phyloP scores from a whole-genome alignment of 495 filamentous ascomycete species.

The Pyronema domesticum region DNA sequence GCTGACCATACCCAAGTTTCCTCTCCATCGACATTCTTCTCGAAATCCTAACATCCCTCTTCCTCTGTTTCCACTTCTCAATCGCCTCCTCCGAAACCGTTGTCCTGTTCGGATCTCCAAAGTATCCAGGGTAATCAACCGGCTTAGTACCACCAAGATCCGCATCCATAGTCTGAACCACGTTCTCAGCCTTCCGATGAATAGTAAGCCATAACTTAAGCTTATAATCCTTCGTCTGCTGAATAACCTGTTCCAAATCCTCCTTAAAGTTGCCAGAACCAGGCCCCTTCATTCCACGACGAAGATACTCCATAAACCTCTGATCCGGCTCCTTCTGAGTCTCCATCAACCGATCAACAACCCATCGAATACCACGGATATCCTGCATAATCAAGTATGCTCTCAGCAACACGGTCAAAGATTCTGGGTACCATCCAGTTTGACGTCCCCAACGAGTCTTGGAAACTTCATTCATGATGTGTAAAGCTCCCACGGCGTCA shows the following conservation, averaged over 20 bases:
- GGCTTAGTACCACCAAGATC: not conserved
- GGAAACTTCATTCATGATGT: slow-evolving; percentile 15
- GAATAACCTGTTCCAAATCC: not conserved
- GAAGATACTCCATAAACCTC: slow-evolving; percentile 12
- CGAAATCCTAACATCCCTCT: no score
- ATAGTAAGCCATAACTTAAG: not conserved
- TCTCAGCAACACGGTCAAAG: slow-evolving; percentile 14
- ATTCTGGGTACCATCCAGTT: slow-evolving; percentile 13
- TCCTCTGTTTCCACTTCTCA: no score
- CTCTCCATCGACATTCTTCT: no score
- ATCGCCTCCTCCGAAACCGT: no score
- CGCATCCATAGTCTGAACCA: not conserved
- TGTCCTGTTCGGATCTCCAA: no score
- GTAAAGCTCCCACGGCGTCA: slow-evolving; percentile 13
- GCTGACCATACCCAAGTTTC: no score
- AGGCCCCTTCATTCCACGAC: slow-evolving; percentile 7
- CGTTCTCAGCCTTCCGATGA: not conserved
- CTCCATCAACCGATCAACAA: slow-evolving; percentile 12
- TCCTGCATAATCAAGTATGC: slow-evolving; percentile 18
- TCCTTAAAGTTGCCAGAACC: not conserved
- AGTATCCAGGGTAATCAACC: not conserved
- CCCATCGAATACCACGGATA: slow-evolving; percentile 13
- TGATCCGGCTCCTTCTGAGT: slow-evolving; percentile 7
- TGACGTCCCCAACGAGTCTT: slow-evolving; percentile 16
- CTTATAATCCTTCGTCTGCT: not conserved